Evolutionary conservation across 352 stramenopile genomes (phyloP).

Genomic region (Globisporangium alternatum): DNA sequence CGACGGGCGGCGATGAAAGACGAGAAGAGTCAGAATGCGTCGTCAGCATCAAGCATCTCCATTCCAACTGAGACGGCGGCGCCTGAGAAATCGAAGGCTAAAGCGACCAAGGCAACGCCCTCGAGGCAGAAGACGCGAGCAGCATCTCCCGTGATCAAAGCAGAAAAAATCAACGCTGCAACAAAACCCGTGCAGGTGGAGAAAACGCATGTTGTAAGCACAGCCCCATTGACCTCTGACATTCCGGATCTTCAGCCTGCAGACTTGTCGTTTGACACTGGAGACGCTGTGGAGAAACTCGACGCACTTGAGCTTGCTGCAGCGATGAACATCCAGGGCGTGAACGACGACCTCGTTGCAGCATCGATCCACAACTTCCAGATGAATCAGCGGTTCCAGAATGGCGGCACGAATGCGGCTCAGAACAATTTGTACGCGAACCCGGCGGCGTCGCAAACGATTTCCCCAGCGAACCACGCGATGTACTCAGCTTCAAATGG

Average conservation of each 20-base stretch:
- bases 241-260: slow-evolving; percentile 13
- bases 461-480: slow-evolving; percentile 35
- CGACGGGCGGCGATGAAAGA: slow-evolving; percentile 68
- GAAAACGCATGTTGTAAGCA: slow-evolving; percentile 7
- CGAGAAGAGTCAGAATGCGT: slow-evolving; percentile 32
- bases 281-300: slow-evolving; percentile 11
- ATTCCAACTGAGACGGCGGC: slow-evolving; percentile 4
- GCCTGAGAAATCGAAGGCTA: slow-evolving; percentile 30
- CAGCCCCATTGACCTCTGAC: not conserved
- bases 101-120: slow-evolving; percentile 36
- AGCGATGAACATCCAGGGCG: slow-evolving; percentile 44
- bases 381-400: slow-evolving; percentile 59
- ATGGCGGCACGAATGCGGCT: slow-evolving; percentile 5
- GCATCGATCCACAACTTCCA: slow-evolving; percentile 75
- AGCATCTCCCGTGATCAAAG: slow-evolving; percentile 32
- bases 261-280: slow-evolving; percentile 14
- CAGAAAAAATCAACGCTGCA: slow-evolving; percentile 12
- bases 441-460: slow-evolving; percentile 22
- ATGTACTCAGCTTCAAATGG: slow-evolving; percentile 50
- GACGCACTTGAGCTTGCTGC: slow-evolving; percentile 28
- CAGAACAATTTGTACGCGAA: slow-evolving; percentile 12
- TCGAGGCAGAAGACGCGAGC: slow-evolving; percentile 35
- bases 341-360: slow-evolving; percentile 67
- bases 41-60: not conserved
- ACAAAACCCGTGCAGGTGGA: slow-evolving; percentile 3